These are phyloP conservation scores for Fomitopsis serialis DNA, from an alignment of 768 basidiomycete species.

Conservation along the genomic window DNA sequence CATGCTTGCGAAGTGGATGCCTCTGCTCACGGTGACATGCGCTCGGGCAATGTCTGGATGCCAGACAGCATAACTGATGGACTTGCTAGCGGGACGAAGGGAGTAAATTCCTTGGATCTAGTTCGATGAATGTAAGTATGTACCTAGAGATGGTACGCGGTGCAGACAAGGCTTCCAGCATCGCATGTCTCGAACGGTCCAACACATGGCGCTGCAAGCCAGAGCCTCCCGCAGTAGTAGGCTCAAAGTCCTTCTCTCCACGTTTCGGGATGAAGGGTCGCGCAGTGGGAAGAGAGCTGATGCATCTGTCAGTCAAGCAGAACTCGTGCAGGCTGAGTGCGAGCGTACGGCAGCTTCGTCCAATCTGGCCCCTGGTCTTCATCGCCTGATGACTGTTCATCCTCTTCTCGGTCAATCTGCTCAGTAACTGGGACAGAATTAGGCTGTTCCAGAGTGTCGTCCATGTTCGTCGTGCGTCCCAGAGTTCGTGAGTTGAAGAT, in stretches of 20 bases:
- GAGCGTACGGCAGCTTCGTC: slow-evolving; percentile 62
- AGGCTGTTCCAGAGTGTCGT: slow-evolving; percentile 52
- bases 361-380: slow-evolving; percentile 77
- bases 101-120: background rate
- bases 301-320: background rate
- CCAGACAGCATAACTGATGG: slow-evolving; percentile 80
- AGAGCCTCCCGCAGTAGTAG: slow-evolving; percentile 56
- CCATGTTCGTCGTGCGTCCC: slow-evolving; percentile 36
- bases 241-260: slow-evolving; percentile 98
- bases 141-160: slow-evolving; percentile 75
- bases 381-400: slow-evolving; percentile 58
- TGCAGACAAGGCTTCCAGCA: slow-evolving; percentile 78
- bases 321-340: background rate
- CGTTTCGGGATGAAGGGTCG: slow-evolving; percentile 87
- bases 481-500: background rate
- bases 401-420: slow-evolving; percentile 34
- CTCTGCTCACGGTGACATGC: slow-evolving; percentile 67
- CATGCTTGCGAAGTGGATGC: slow-evolving; percentile 78
- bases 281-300: slow-evolving; percentile 15
- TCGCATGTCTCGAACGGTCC: slow-evolving; percentile 73
- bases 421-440: slow-evolving; percentile 25
- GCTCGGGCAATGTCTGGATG: slow-evolving; percentile 57
- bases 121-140: slow-evolving; percentile 11
- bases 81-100: slow-evolving; percentile 45
- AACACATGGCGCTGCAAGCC: slow-evolving; percentile 78